phyloP scores from a whole-genome alignment of 2,329 filamentous ascomycete genomes.

The Thermothelomyces thermophilus region DNA sequence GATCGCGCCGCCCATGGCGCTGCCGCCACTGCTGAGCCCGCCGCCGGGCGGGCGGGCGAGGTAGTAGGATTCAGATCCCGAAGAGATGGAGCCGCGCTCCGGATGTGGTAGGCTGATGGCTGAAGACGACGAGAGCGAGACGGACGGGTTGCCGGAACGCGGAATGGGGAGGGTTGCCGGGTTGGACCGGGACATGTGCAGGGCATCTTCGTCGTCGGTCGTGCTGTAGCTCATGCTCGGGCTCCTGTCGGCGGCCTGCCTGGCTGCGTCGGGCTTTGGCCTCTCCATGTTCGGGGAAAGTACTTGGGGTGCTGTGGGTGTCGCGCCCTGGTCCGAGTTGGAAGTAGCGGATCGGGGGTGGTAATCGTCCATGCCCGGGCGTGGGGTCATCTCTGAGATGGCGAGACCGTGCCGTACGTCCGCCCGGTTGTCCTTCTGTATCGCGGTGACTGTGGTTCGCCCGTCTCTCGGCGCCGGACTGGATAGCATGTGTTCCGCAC shows the following conservation, averaged over 20 bases:
- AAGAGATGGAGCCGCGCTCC: constrained; percentile 28
- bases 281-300: constrained; percentile 12
- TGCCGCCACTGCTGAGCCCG: neutral
- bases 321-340: constrained; percentile 13
- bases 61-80: constrained; percentile 60
- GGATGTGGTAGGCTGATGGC: constrained; percentile 17
- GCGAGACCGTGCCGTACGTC: constrained; percentile 37
- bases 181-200: constrained; percentile 44
- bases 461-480: constrained; percentile 21
- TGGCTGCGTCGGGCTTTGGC: constrained; percentile 14
- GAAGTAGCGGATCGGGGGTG: constrained; percentile 30
- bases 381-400: constrained; percentile 41
- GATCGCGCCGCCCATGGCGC: constrained; percentile 20
- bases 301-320: constrained; percentile 18
- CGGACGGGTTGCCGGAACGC: constrained; percentile 31
- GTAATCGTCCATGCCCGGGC: constrained; percentile 41
- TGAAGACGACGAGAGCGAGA: constrained; percentile 19
- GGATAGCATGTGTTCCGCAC: constrained; percentile 7
- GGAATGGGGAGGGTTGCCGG: constrained; percentile 8
- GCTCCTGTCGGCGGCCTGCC: constrained; percentile 29
- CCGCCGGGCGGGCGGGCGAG: too few relatives aligned
- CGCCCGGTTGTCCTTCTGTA: constrained; percentile 23
- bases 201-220: constrained; percentile 74
- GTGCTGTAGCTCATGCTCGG: constrained; percentile 60
- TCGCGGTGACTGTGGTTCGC: constrained; percentile 15